Evolutionary conservation across 306 rosid species (phyloP).

Genomic region (Acacia acuminata): DNA sequence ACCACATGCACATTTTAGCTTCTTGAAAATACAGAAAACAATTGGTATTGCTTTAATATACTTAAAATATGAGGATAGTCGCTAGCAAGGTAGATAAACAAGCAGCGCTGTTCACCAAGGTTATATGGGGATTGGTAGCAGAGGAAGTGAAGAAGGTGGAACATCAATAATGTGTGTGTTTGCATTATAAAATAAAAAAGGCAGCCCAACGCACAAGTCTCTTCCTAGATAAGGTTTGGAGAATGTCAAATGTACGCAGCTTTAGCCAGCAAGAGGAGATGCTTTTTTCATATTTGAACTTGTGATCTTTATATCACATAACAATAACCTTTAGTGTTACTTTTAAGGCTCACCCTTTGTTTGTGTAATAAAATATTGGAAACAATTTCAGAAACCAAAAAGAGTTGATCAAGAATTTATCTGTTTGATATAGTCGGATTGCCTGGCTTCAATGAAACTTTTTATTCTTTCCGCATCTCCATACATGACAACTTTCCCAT

Average conservation of each 20-base stretch:
- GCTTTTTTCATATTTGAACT: no score
- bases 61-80: background rate
- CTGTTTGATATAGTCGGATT: constrained; percentile 65
- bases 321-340: no score
- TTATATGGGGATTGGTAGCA: background rate
- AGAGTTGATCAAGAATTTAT: constrained; percentile 40
- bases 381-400: background rate
- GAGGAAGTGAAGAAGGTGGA: no score
- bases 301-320: no score
- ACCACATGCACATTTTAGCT: background rate
- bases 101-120: background rate
- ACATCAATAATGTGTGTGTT: no score
- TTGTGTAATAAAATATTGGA: background rate
- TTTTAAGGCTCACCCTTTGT: background rate
- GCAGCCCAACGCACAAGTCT: no score
- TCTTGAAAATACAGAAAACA: background rate
- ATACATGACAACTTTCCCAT: constrained; percentile 63
- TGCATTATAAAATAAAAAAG: no score
- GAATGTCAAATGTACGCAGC: no score
- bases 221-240: no score
- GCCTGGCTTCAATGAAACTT: constrained; percentile 61
- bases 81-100: background rate
- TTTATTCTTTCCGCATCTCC: constrained; percentile 57
- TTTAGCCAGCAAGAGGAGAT: no score
- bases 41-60: background rate